Conservation (phyloP, 345 rosid genomes). For the Triadica sebifera region DNA sequence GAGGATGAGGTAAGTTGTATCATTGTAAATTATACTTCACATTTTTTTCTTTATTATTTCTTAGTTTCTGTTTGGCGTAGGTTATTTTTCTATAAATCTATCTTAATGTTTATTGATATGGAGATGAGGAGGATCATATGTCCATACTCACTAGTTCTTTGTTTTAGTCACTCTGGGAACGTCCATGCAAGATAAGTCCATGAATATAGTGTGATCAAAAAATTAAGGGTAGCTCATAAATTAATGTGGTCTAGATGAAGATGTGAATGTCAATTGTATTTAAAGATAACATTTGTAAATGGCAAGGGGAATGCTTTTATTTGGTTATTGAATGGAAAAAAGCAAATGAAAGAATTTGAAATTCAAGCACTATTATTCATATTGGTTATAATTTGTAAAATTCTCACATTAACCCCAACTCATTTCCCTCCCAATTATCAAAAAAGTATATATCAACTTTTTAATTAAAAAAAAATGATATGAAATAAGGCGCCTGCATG, state of each 20-base stretch:
- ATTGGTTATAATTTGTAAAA: neutral
- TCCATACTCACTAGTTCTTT: neutral
- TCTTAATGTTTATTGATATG: neutral
- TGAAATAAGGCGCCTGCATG: neutral
- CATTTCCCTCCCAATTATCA: neutral
- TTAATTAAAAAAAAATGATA: neutral
- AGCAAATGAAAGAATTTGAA: neutral
- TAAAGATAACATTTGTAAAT: neutral
- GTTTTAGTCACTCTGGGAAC: neutral
- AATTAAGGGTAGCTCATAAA: neutral
- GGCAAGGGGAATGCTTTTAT: neutral
- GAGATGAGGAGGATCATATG: neutral
- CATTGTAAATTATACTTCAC: constrained; percentile 3
- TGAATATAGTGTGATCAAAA: neutral
- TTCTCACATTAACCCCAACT: neutral
- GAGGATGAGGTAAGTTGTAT: constrained; percentile 75
- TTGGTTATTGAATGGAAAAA: neutral
- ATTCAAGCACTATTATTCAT: neutral
- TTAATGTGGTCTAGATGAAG: neutral
- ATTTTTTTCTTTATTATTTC: neutral
- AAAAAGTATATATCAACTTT: neutral
- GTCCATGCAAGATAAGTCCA: neutral
- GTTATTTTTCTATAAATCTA: neutral
- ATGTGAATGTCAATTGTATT: neutral
- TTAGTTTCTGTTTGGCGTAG: neutral